Evolutionary conservation across 768 basidiomycete species (phyloP).

Genomic region (Gautieria morchelliformis): DNA sequence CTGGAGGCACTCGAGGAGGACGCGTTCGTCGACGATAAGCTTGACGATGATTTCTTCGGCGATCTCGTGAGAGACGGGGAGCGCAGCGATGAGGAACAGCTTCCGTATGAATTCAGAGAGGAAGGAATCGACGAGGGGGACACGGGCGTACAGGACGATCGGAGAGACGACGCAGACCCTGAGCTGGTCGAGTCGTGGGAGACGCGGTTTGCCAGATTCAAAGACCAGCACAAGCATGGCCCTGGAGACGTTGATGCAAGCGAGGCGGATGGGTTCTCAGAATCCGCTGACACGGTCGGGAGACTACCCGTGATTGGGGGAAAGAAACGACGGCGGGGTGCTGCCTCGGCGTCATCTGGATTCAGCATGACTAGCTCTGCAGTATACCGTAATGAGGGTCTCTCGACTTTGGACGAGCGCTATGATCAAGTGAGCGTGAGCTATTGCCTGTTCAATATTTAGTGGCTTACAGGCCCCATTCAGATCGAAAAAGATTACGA

Average conservation of each 20-base stretch:
- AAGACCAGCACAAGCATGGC: conserved; percentile 34
- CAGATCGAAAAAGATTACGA: conserved; percentile 77
- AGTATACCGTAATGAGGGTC: conserved; percentile 85
- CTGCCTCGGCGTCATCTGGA: conserved; percentile 80
- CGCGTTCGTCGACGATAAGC: conserved; percentile 74
- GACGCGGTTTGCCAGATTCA: conserved; percentile 72
- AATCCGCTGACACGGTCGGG: conserved; percentile 74
- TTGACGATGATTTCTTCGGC: conserved; percentile 69
- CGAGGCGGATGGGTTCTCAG: conserved; percentile 54
- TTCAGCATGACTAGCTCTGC: conserved; percentile 98
- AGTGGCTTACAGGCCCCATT: neutral
- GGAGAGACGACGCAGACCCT: conserved; percentile 18
- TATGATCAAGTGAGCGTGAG: conserved; percentile 72
- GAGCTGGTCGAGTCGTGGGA: conserved; percentile 54
- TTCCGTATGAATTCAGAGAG: conserved; percentile 62
- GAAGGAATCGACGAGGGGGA: conserved; percentile 30
- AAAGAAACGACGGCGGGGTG: conserved; percentile 57
- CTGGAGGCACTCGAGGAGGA: conserved; percentile 95
- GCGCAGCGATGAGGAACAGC: conserved; percentile 45
- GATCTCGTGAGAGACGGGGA: conserved; percentile 68
- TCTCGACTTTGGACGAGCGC: conserved; percentile 82
- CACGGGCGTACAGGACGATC: conserved; percentile 18
- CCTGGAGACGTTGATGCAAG: conserved; percentile 18
- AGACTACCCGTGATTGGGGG: conserved; percentile 74
- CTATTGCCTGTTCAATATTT: neutral